Base-by-base conservation (phyloP, 352 stramenopile genomes). In the Saprolegnia parasitica region DNA sequence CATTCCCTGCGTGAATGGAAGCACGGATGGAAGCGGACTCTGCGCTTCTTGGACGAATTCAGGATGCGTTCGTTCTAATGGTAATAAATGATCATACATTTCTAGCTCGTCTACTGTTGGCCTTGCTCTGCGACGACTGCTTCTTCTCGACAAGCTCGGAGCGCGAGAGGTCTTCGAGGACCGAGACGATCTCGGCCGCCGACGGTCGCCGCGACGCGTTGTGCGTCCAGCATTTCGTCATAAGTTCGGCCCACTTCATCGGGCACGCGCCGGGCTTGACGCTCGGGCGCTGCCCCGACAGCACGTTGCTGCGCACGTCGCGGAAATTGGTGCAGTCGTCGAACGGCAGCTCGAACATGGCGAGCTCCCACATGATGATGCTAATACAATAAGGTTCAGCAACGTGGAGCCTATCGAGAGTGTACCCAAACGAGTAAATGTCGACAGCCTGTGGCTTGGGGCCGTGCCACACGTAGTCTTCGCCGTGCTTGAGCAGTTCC, bases 301-400 rank as follows among this genome's bases (percentile, higher is more conserved):
- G 73, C 68, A 95, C 84, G 65, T 89, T 87, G 56, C 84, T 79
- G 56, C 78, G 78, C 62, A 95, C 88, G 66, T 95, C 85, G 65
- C 74, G 75, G 67, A 93, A 93, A 37, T 71, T 84, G 49, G 75
- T 67, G 73, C 90, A 81, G 58, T 87, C 77, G 21, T 74, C 73
- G 65, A 88, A 95, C 46, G 87, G 87, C 52, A 93, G 52, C 65
- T 95, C 83, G n/a, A 83, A 80, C 46, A 85, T 90, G 64, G 83
- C 89, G 64, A 95, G 81, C 74, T 95, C 87, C 84, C 84, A 95
- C 78, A 95, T 86, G 67, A 95, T 81, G 29, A 95, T 87, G 52
- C 66, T 72, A 67, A 3, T 9, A 10, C 23, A 56, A 26, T 23
- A 24, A 55, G 23, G n/a, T n/a, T 66, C 18, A 67, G 62, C 60